Conservation (phyloP, 1,284 basidiomycete genomes). For the Grifola frondosa region DNA sequence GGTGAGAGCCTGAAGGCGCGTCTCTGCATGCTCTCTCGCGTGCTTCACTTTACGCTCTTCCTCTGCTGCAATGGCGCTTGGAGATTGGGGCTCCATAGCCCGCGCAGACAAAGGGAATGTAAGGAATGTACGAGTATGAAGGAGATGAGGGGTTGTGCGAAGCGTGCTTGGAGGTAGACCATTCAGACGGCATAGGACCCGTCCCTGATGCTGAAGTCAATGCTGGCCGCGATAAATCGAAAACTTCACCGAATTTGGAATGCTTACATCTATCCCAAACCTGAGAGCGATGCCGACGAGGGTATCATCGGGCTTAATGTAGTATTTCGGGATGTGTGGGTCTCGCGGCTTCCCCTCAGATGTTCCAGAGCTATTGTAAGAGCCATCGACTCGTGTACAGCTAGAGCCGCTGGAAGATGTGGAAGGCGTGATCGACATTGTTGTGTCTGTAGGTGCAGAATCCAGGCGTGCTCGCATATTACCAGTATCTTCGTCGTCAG, state of each 20-base stretch:
- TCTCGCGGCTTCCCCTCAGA: background rate
- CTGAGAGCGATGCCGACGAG: slow-evolving; percentile 64
- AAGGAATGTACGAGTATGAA: slow-evolving; percentile 66
- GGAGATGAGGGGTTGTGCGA: slow-evolving; percentile 67
- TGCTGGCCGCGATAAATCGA: background rate
- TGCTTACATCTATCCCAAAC: slow-evolving; percentile 58
- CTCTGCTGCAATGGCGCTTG: slow-evolving; percentile 26
- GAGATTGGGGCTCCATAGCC: slow-evolving; percentile 12
- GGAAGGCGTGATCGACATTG: background rate
- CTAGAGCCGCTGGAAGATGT: background rate
- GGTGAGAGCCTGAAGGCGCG: slow-evolving; percentile 59
- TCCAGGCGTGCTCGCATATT: background rate
- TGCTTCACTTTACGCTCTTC: slow-evolving; percentile 41
- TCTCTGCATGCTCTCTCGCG: slow-evolving; percentile 55
- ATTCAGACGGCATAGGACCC: slow-evolving; percentile 62
- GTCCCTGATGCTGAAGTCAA: slow-evolving; percentile 41
- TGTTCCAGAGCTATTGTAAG: background rate
- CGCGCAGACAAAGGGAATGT: slow-evolving; percentile 44
- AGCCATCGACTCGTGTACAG: too few relatives aligned
- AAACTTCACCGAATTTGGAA: background rate
- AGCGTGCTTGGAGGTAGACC: slow-evolving; percentile 64
- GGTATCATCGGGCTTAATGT: slow-evolving; percentile 61
- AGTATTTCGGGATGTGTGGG: slow-evolving; percentile 44
- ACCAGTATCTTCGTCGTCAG: slow-evolving; percentile 12
- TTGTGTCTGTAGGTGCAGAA: background rate